These are phyloP conservation scores for Ustilago shanxiensis DNA, from an alignment of 1,284 basidiomycete species.

Conservation along the genomic window DNA sequence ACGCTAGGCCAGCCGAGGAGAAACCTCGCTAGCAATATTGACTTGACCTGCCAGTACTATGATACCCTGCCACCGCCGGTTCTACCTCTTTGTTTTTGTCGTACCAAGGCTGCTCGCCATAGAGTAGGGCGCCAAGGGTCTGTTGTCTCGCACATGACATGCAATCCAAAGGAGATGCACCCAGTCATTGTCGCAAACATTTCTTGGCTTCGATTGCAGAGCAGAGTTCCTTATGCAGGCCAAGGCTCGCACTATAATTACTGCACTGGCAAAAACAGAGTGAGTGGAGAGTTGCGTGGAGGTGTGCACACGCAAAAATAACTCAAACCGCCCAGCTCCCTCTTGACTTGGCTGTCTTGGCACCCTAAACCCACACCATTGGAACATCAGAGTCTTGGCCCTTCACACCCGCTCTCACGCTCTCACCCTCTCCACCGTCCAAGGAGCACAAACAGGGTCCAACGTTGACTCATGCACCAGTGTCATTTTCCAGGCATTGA, in stretches of 20 bases:
- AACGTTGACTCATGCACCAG: not conserved
- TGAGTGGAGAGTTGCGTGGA: not conserved
- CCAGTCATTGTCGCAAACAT: no score
- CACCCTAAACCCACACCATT: slow-evolving; percentile 1
- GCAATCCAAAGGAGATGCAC: not conserved
- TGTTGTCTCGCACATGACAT: not conserved
- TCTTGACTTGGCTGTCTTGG: not conserved
- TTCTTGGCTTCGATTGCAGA: no score
- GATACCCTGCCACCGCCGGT: no score
- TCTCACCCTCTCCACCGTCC: no score
- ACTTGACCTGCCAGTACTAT: no score
- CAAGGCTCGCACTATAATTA: not conserved
- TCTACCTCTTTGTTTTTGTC: no score
- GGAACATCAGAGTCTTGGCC: not conserved
- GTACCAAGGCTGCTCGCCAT: no score
- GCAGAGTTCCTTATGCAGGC: not conserved
- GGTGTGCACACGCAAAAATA: not conserved
- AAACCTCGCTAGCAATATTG: no score
- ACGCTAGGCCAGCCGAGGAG: no score
- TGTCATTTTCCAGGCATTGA: no score
- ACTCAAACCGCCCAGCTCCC: not conserved
- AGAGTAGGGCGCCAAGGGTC: not conserved
- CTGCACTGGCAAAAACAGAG: not conserved
- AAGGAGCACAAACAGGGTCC: not conserved
- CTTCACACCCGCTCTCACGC: not conserved